A percentile compares a stretch with the other conserved stretches of the same genome.
Conservation (phyloP, 306 rosid genomes). For the Psophocarpus tetragonolobus region DNA sequence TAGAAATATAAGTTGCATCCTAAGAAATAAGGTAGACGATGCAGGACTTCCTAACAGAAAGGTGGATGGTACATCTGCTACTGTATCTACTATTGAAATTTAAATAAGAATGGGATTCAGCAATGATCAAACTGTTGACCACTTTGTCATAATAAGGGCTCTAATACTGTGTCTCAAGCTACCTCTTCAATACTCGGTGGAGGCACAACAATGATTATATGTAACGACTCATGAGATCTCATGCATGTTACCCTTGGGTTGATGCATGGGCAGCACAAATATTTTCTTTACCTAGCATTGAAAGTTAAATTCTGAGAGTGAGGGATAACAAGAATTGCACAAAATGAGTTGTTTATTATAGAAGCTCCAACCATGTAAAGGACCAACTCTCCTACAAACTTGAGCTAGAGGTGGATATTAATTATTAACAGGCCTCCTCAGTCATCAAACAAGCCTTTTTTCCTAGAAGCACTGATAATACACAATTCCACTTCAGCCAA, state of each 20-base stretch:
- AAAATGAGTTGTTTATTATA: not conserved
- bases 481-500: not conserved
- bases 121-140: not conserved
- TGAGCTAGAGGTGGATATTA: too few species aligned
- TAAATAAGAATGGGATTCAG: not conserved
- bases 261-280: not conserved
- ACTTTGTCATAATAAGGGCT: not conserved
- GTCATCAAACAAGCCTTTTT: not conserved
- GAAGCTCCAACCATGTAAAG: not conserved
- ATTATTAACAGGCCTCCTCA: not conserved
- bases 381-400: constrained; percentile 1
- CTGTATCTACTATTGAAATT: not conserved
- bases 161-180: not conserved
- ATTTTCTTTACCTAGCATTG: too few species aligned
- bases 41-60: too few species aligned
- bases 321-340: too few species aligned
- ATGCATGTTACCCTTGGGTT: not conserved
- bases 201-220: not conserved
- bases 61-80: not conserved
- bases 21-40: too few species aligned
- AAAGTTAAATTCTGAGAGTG: too few species aligned
- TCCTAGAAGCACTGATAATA: not conserved
- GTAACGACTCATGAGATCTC: not conserved
- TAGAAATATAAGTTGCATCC: too few species aligned
- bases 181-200: not conserved